Evolutionary conservation across 2,329 filamentous ascomycete species (phyloP).

Genomic region (Trichoderma asperellum): DNA sequence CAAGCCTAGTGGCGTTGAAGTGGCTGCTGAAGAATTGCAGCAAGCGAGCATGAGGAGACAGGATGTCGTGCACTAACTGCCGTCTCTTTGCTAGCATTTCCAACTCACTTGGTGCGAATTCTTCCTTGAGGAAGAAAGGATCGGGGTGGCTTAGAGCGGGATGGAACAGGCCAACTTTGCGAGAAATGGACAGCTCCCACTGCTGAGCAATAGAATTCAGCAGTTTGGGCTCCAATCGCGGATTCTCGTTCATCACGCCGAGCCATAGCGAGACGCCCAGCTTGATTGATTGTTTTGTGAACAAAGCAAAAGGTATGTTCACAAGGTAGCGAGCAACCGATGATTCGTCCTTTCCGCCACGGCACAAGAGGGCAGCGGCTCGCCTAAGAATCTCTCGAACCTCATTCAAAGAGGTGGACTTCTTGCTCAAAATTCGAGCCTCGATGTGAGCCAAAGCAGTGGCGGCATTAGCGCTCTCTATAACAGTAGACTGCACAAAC

Average conservation of each 20-base stretch:
- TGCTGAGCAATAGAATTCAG: conserved; percentile 85
- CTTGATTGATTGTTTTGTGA: conserved; percentile 94
- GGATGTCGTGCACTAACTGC: conserved; percentile 76
- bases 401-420: conserved; percentile 71
- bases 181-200: conserved; percentile 84
- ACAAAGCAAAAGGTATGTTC: conserved; percentile 87
- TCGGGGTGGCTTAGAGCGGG: conserved; percentile 73
- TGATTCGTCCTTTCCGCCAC: conserved; percentile 73
- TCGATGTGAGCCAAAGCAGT: conserved; percentile 75
- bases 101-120: conserved; percentile 90
- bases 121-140: conserved; percentile 87
- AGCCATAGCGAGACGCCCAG: conserved; percentile 95
- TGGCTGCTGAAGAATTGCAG: conserved; percentile 92
- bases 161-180: conserved; percentile 80
- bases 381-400: conserved; percentile 80
- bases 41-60: conserved; percentile 83
- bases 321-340: conserved; percentile 86
- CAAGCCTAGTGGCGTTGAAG: conserved; percentile 89
- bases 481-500: conserved; percentile 55
- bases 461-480: conserved; percentile 61
- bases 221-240: conserved; percentile 81
- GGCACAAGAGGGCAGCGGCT: conserved; percentile 84
- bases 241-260: conserved; percentile 95
- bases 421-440: conserved; percentile 68
- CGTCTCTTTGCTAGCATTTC: conserved; percentile 73